Evolutionary conservation across 148 eudicot species (phyloP), one percentile per base, ranked within the genome.

Genomic region (Silene latifolia): DNA sequence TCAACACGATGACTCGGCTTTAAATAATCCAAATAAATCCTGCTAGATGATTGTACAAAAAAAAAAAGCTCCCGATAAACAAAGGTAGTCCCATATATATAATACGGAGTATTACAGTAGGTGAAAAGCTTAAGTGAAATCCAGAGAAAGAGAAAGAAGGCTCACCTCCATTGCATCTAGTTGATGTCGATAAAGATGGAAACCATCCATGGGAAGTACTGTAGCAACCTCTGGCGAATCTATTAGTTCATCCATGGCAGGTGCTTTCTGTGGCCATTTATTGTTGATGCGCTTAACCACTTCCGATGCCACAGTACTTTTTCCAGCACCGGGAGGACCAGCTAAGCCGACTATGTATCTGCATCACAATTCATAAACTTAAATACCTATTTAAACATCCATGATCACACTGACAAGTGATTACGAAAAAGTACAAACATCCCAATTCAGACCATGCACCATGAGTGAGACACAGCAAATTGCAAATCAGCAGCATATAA

Each of bases 301-400:
- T 82, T 92, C 91, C 46, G 85, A 82, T 72, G 98, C 99, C 67
- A 96, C 35, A 15, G 99, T 90, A 82, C 93, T 92, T 87, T 96
- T 96, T 74, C 99, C 99, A 72, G 99, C 91, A 74, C 99, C 99
- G 56, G 99, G 99, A 67, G 99, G 93, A 69, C 99, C 99, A 76
- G 98, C 97, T 78, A 96, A 75, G 67, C 97, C 99, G 59, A 96
- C 86, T 63, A 96, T 89, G 83, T 88, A 83, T 87, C 99, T 96
- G 90, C 84, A 88, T 27, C 19, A 47, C 21, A 62, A 9, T 47
- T 27, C 13, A 59, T 72, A 58, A 47, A 76, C 67, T 74, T 67
- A 54, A 23, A 47, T 72, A 59, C 51, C 71, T 77, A 32, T 24
- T 32, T n/a, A 29, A 21, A 48, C 14, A 54, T 48, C 54, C 4